Base-by-base conservation (phyloP, 1,139 yeast species). In the Meyerozyma carpophila region DNA sequence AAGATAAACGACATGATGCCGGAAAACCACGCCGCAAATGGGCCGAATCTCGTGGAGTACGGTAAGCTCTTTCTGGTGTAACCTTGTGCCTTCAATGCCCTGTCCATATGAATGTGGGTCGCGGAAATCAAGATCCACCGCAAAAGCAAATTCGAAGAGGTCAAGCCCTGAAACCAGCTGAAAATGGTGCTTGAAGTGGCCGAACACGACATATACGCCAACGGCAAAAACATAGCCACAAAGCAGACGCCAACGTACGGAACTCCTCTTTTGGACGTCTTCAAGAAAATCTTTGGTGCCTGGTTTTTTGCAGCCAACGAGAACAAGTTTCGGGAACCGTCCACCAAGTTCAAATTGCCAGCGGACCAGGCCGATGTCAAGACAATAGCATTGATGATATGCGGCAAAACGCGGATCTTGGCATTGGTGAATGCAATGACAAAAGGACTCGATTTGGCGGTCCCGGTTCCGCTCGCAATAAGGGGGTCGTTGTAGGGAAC, bases 361-460 rank as follows among this genome's bases (percentile, higher is more conserved):
- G 81, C 76, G 14, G 80, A 73, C 63, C 75, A 73, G 1, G 81
- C 81, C 36, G 80, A 73, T 0, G 77, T 66, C 43, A 77, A 55
- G 32, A 76, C 73, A 45, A 73, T 68, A 2, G 70, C 81, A 54
- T 77, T 77, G 50, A 77, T 66, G 43, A 78, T 65, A 49, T 71
- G 73, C 10, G 79, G 79, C 26, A 78, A 57, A 1, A 66, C 79
- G 37, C 61, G 63, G 45, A 77, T 77, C 24, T 77, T 76, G 2
- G 80, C 79, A 41, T 66, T 63, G 44, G 68, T 62, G 39, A 77
- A 69, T 20, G 81, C 82, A 53, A 77, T 68, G 32, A 77, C 82
- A 51, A 73, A 77, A 5, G 83, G 82, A 5, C 82, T 77, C 2
- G 77, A 68, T 8, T 71, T 63, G 5, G 80, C 79, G 43, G 74